Base-by-base conservation (phyloP, 2,329 filamentous ascomycete species). In the Cladobotryum protrusum region DNA sequence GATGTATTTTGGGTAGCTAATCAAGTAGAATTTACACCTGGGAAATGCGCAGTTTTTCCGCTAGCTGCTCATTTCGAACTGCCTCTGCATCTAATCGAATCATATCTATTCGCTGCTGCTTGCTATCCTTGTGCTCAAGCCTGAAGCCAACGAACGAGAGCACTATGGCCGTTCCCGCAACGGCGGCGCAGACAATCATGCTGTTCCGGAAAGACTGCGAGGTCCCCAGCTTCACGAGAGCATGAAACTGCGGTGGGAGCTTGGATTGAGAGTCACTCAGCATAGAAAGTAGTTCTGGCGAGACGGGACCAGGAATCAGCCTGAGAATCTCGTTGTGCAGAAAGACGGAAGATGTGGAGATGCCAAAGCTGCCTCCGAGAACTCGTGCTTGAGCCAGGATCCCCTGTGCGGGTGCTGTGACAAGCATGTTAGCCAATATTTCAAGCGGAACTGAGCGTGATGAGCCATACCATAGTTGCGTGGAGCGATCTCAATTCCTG, bases 331-430 rank as follows among this genome's bases (percentile, higher is more conserved):
- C 55, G 59, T 66, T 44, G 52, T 63, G 35, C 57, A 77, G 58
- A 13, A 78, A 66, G n/a, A 73, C 72, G 1, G 77, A 73, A 15
- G 75, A 79, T 1, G 72, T 69, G 3, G 77, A 74, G 45, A 80
- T 78, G 3, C 77, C 77, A 24, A 79, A 63, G 49, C 75, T 78
- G 7, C 77, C 77, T 3, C 77, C 77, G 1, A 79, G 63, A 17
- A 79, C 71, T 20, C 77, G 69, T 18, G 71, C 60, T 48, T 79
- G 75, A 0, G 76, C 72, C 9, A 79, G 57, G 35, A 79, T 72
- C 1, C 75, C 77, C 54, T 80, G 77, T 0, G 76, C 73, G 9
- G 73, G 64, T 6, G 75, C 75, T 78, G 36, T 36, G 7, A 40
- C 7, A 15, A 17, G 11, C 2, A n/a, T 15, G 36, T 39, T 18